Evolutionary conservation across 2,329 filamentous ascomycete species (phyloP).

Genomic region (Penicillium sp.): DNA sequence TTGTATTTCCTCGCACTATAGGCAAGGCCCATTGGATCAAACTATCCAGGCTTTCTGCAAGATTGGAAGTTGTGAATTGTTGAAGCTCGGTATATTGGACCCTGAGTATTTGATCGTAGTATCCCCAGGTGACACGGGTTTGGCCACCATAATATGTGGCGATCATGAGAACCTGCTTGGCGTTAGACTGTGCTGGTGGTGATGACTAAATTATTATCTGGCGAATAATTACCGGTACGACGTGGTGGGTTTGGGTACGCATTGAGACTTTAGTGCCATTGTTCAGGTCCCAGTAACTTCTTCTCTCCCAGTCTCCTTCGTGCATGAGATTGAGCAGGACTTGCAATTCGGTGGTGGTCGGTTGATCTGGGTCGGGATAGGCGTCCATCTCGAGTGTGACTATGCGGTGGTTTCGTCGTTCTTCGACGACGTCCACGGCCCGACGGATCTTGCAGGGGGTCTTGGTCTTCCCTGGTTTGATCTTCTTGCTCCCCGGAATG

Average conservation of each 20-base stretch:
- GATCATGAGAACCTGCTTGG: slow-evolving; percentile 8
- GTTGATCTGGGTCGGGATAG: not conserved
- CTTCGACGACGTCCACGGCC: not conserved
- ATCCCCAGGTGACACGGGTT: slow-evolving; percentile 12
- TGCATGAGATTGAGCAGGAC: not conserved
- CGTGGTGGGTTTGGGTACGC: slow-evolving; percentile 4
- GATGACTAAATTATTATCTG: no score
- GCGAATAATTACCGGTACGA: slow-evolving; percentile 7
- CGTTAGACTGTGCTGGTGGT: no score
- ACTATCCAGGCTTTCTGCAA: not conserved
- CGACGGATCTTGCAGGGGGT: not conserved
- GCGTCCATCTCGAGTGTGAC: not conserved
- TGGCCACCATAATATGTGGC: slow-evolving; percentile 10
- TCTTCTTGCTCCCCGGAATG: not conserved
- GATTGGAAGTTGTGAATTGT: slow-evolving; percentile 1
- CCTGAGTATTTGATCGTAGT: slow-evolving; percentile 4
- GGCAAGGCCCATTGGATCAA: slow-evolving; percentile 10
- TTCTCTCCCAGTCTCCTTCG: not conserved
- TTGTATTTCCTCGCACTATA: slow-evolving; percentile 1
- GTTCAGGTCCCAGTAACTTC: not conserved
- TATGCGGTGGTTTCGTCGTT: slow-evolving; percentile 3
- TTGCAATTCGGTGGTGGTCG: slow-evolving; percentile 3
- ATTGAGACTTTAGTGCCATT: not conserved
- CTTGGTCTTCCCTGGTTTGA: not conserved
- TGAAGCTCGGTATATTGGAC: slow-evolving; percentile 12